Percentiles rank a stretch among this genome's conserved stretches.
Conservation (phyloP, 2,329 filamentous ascomycete species). For the Cytospora piceae region DNA sequence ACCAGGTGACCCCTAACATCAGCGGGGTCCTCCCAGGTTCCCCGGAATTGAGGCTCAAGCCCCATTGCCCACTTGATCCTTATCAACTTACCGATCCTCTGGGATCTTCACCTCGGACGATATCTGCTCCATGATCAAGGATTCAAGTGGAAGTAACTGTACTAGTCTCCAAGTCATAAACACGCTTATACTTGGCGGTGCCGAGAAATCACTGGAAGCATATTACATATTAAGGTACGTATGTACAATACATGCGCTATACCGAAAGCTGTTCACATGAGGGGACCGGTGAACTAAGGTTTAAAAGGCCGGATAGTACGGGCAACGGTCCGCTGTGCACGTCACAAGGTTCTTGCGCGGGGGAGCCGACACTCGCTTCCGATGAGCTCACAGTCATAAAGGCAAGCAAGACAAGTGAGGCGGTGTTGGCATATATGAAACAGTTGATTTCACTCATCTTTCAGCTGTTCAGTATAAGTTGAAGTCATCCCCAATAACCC, state of each 20-base stretch:
- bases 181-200: background rate
- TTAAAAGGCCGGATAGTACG: no score
- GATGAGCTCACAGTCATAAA: no score
- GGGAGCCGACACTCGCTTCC: no score
- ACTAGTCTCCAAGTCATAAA: background rate
- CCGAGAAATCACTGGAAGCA: background rate
- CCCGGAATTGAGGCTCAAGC: constrained; percentile 1
- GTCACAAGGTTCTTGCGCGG: no score
- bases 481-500: background rate
- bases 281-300: background rate
- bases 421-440: background rate
- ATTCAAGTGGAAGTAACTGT: background rate
- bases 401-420: no score
- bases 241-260: background rate
- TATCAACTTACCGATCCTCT: background rate
- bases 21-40: background rate
- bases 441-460: no score
- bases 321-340: no score
- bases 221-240: background rate
- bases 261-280: no score
- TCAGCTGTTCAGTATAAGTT: background rate
- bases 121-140: background rate
- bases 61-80: background rate
- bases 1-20: background rate
- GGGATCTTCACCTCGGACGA: background rate